Evolutionary conservation across 2,329 filamentous ascomycete species (phyloP), one percentile per base, ranked within the genome.

Genomic region (Didymella lethalis): DNA sequence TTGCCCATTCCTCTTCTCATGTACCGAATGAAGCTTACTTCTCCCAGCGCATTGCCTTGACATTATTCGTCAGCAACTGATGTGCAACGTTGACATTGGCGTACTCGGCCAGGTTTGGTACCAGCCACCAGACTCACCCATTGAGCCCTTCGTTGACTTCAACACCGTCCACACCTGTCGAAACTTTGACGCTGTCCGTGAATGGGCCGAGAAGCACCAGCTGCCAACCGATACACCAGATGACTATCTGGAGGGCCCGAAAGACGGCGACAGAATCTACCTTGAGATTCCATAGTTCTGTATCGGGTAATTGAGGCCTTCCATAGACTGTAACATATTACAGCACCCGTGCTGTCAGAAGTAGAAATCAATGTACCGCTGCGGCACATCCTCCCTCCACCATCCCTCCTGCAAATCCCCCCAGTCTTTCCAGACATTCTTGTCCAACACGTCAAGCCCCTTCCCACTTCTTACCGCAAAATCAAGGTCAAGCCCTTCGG

Each of bases 41-140:
- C 23, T 10, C 0, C 7, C 29, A 70, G 69, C 83, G 3, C 86
- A 89, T 59, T 89, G 87, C 54, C 79, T 88, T 20, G 87, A 89
- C 59, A 85, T 84, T 5, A 63, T 88, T 43, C 84, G 86, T 0
- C 86, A 89, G 66, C 84, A 87, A 18, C 77, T 89, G 25, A 88
- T 88, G 84, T 89, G 86, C 70, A 85, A 82, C 26, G 77, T 84
- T 36, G 86, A 89, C 63, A 82, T 84, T 1, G 85, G 81, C 0
- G 81, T 89, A 0, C 77, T 88, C 0, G 86, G 86, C 7, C 85
- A 89, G 64, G 81, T 88, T 1, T 88, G 86, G 86, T 82, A 82
- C 11, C 77, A 85, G 47, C 73, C 75, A 28, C 80, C 85, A 0
- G 65, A 78, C 1, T 72, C 78, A 8, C 80, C 82, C 0, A 79